Base-by-base conservation (phyloP, 768 basidiomycete species). In the Pleurotus cornucopiae region DNA sequence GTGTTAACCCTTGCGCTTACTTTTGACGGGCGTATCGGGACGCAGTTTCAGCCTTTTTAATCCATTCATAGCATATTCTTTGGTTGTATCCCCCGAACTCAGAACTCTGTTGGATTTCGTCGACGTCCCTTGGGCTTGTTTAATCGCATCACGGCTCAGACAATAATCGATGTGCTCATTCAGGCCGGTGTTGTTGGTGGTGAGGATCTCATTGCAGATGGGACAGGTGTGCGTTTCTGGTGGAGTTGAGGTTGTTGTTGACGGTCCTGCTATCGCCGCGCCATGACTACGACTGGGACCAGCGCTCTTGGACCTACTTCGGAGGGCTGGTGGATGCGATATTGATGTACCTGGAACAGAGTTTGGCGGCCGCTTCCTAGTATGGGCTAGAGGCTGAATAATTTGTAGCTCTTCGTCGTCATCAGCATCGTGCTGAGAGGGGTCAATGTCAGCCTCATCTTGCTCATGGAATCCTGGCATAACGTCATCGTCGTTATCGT, bases 111-210 rank as follows among this genome's bases (percentile, higher is more conserved):
- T 44, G n/a, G 3, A 6, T 66, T 21, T 60, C 68, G n/a, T 71
- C 69, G 54, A 73, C 71, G n/a, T 14, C 16, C 63, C 70, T 55
- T 89, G 88, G 0, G 89, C 89, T 63, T 89, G 81, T 57, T 79
- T 71, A 58, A 96, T 94, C 2, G 84, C 88, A 20, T 79, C 81
- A 57, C 83, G 82, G 66, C 90, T 94, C 49, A 97, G 69, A 64
- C 94, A 97, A 63, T 86, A 89, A 68, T 97, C 94, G 44, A 97
- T 78, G 63, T 97, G 94, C n/a, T 82, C 76, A 65, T 97, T 96
- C 34, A 97, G 70, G 4, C 81, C 85, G 47, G 79, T 75, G 65
- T 97, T 97, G 66, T 92, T 85, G 1, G 79, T 83, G 58, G 78
- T 72, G 54, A 93, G 66, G 11, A 70, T 66, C 64, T 81, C 84